Conservation (phyloP, 2,329 filamentous ascomycete species). For the Aureobasidium melanogenum region DNA sequence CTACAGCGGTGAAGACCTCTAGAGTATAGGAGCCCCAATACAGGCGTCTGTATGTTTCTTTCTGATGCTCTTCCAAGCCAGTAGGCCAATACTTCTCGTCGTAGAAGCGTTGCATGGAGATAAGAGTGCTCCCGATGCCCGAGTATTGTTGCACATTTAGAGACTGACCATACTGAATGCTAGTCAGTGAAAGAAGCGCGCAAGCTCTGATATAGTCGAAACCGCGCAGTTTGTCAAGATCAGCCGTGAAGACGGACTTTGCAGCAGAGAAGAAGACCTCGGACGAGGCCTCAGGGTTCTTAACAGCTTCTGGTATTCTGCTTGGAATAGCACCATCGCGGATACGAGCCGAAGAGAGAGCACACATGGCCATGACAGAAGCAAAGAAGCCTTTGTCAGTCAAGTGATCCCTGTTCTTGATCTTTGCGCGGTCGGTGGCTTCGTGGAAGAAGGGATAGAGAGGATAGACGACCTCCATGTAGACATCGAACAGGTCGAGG, state of each 20-base stretch:
- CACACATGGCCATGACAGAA: slow-evolving; percentile 44
- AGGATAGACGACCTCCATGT: slow-evolving; percentile 47
- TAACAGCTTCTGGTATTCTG: slow-evolving; percentile 23
- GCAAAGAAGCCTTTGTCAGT: slow-evolving; percentile 35
- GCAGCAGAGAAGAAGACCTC: slow-evolving; percentile 39
- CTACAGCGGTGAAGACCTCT: slow-evolving; percentile 46
- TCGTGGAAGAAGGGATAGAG: slow-evolving; percentile 45
- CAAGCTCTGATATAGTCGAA: slow-evolving; percentile 38
- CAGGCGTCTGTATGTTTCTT: slow-evolving; percentile 40
- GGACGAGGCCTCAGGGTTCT: slow-evolving; percentile 27
- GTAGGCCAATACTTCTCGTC: slow-evolving; percentile 47
- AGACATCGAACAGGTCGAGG: slow-evolving; percentile 37
- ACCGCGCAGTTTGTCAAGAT: slow-evolving; percentile 26
- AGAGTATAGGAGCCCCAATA: slow-evolving; percentile 52
- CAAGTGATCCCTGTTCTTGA: slow-evolving; percentile 37
- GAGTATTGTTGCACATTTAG: slow-evolving; percentile 43
- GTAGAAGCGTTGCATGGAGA: slow-evolving; percentile 42
- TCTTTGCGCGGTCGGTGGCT: slow-evolving; percentile 32
- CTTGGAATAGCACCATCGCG: slow-evolving; percentile 41
- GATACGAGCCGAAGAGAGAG: slow-evolving; percentile 40
- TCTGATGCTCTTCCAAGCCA: slow-evolving; percentile 36
- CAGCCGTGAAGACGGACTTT: slow-evolving; percentile 30
- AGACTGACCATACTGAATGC: slow-evolving; percentile 44
- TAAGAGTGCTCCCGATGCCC: slow-evolving; percentile 42
- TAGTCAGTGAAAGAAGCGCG: slow-evolving; percentile 41